Base-by-base conservation (phyloP, 768 basidiomycete genomes). In the Calocybe cyanea region DNA sequence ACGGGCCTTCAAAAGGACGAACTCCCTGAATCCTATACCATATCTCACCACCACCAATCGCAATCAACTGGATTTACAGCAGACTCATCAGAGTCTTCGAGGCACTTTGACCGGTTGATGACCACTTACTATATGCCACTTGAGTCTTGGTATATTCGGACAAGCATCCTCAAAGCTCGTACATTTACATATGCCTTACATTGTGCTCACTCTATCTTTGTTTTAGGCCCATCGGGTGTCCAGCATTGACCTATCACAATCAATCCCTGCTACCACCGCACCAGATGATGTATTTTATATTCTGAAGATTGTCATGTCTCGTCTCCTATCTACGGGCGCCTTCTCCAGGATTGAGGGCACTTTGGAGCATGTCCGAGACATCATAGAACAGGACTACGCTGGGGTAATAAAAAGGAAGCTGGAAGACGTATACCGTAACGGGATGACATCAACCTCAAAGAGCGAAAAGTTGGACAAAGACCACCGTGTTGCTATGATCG, bases 241-340 rank as follows among this genome's bases (percentile, higher is more conserved):
- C 19, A 80, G 71, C 11, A 73, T 80, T 2, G 92, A 97, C 58
- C 59, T 74, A 6, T 75, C 83, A 1, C 77, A 85, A 46, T 67
- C 56, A 32, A 90, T 77, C 41, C 69, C 76, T 9, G 78, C 73
- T 1, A 88, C 86, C 0, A 92, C 89, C 0, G 82, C 81, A 0
- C 90, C 91, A 0, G 96, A 99, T 62, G 96, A 98, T 55, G 87
- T 86, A 1, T 99, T 98, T 68, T 99, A 96, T 66, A 85, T 99
- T 46, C 71, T 98, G 48, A 97, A 96, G 63, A 74, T 82, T 6
- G 84, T 94, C 2, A 72, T 93, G 4, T 72, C 79, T 15, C 80
- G 96, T 9, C 66, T 92, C 24, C 60, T 96, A 14, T 85, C 88
- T 0, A 86, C 87, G 0, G 92, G 91, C 0, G 85, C 85, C 2